phyloP scores from a whole-genome alignment of 257 asterid species.

The Solanum pinnatisectum region DNA sequence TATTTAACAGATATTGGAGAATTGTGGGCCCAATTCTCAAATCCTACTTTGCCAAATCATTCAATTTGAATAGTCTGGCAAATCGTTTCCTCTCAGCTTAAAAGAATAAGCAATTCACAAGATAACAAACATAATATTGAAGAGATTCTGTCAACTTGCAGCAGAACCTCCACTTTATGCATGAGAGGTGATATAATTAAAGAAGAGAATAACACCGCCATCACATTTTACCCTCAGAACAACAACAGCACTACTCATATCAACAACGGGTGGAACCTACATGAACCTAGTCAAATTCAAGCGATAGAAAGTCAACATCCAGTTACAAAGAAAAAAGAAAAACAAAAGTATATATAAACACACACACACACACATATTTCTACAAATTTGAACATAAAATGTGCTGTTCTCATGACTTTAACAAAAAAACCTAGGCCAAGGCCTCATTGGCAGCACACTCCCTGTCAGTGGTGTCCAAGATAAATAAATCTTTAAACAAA shows the following conservation, averaged over 20 bases:
- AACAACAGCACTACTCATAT: background rate
- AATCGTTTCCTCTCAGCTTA: background rate
- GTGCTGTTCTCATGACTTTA: background rate
- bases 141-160: background rate
- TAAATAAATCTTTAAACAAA: background rate
- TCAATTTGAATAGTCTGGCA: background rate
- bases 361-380: background rate
- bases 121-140: background rate
- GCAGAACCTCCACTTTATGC: background rate
- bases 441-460: background rate
- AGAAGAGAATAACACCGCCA: background rate
- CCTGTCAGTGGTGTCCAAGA: background rate
- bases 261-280: background rate
- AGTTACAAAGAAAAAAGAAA: background rate
- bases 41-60: background rate
- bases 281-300: background rate
- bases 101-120: background rate
- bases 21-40: background rate
- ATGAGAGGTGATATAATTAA: background rate
- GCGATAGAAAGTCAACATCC: background rate
- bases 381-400: background rate
- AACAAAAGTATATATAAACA: background rate
- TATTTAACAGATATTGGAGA: background rate
- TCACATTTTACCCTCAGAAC: background rate
- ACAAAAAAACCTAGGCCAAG: background rate